Evolutionary conservation across 306 rosid genomes (phyloP), one percentile per base, ranked within the genome.

Genomic region (Glycine soja): DNA sequence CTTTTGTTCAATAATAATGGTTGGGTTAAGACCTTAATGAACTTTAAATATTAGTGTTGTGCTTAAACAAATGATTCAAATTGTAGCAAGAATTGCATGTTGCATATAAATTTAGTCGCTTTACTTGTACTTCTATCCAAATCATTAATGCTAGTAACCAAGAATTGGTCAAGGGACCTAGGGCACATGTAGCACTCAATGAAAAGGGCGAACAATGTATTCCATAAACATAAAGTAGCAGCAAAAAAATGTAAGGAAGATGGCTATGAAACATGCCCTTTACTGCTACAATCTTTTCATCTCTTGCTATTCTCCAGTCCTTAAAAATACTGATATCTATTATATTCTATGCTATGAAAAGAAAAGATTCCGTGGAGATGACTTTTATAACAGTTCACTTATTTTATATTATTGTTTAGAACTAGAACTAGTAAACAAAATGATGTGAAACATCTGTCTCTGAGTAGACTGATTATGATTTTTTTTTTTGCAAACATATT

Each of bases 51-150:
- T 40, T 14, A 45, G 24, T 3, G 6, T 67, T 68, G 43, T 67
- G 62, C 75, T 54, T 12, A 74, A 34, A 32, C 61, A 54, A 66
- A 32, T 81, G 15, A 61, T 65, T 32, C 34, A 74, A 74, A 66
- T 57, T 16, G 77, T 47, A 75, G 34, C 71, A 46, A 47, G 58
- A 66, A 47, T 46, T 81, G 36, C 46, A 15, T 19, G 3, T 34
- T 75, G 71, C 61, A 46, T 57, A 4, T 36, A 32, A 46, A 15
- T 57, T 15, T 72, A 6, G 42, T 5, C 42, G 53, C 32, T 10
- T 62, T 19, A 13, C 57, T 54, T 51, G 19, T 18, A 19, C 61
- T 54, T 40, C 36, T 18, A 14, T 70, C 12, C 1, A 74, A 81
- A 65, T 45, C 61, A 63, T 32, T 19, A 62, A 40, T 72, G 47